These are phyloP conservation scores for Setaria viridis DNA, from an alignment of 202 grass and related monocot species.

Conservation along the genomic window DNA sequence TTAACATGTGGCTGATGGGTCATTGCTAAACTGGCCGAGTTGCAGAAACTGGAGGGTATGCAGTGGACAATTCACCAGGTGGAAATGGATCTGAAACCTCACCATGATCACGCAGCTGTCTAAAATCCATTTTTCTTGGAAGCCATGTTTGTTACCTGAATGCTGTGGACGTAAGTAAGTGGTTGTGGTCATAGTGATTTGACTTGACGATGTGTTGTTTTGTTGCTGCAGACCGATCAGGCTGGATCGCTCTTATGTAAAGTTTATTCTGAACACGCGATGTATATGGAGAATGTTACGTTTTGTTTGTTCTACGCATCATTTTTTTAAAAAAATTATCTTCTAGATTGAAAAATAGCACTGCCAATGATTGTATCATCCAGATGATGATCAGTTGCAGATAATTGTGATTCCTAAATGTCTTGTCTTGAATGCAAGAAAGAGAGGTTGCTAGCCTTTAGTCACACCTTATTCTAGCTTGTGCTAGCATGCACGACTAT, in stretches of 20 bases:
- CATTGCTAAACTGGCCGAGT: constrained; percentile 31
- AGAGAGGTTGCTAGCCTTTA: too few species aligned
- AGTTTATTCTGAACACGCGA: not conserved
- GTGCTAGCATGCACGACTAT: too few species aligned
- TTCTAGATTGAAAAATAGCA: not conserved
- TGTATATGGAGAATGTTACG: not conserved
- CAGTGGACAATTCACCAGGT: constrained; percentile 99
- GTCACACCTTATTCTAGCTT: too few species aligned
- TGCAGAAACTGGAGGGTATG: constrained; percentile 96
- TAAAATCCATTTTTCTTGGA: not conserved
- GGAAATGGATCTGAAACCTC: constrained; percentile 91
- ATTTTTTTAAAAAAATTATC: not conserved
- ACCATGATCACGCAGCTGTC: constrained; percentile 43
- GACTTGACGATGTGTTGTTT: not conserved
- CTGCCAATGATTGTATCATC: not conserved
- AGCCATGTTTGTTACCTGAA: constrained; percentile 11
- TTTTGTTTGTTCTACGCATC: not conserved
- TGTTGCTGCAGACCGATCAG: not conserved
- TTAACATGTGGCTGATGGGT: not conserved
- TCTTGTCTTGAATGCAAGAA: too few species aligned
- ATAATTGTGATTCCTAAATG: too few species aligned
- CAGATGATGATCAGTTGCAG: not conserved
- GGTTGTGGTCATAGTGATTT: not conserved
- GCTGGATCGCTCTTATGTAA: constrained; percentile 3
- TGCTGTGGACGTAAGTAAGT: not conserved